Conservation (phyloP, 257 asterid genomes). For the Nicotiana undulata region DNA sequence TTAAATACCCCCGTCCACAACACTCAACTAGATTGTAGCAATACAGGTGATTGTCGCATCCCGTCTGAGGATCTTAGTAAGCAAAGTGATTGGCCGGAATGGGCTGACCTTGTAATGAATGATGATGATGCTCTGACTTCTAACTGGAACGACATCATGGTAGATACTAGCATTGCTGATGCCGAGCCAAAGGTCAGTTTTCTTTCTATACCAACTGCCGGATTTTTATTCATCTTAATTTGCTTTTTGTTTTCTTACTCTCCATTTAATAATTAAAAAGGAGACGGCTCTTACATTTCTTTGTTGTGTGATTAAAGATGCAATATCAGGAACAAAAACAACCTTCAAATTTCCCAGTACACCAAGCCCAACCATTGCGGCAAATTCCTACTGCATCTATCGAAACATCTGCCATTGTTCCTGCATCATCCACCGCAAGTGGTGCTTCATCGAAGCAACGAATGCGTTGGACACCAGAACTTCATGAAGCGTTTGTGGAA, state of each 20-base stretch:
- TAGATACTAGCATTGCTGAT: conserved; percentile 36
- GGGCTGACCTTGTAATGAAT: conserved; percentile 60
- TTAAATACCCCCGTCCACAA: conserved; percentile 30
- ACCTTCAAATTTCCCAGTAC: conserved; percentile 28
- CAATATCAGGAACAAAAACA: conserved; percentile 32
- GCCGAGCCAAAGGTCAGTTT: conserved; percentile 36
- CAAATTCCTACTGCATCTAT: conserved; percentile 41
- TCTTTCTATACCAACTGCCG: background rate
- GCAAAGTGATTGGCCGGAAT: conserved; percentile 58
- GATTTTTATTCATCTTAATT: background rate
- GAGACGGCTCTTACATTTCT: background rate
- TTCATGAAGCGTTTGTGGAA: conserved; percentile 81
- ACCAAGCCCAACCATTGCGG: conserved; percentile 37
- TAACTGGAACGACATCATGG: conserved; percentile 63
- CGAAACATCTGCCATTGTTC: conserved; percentile 35
- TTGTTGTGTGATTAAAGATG: conserved; percentile 21
- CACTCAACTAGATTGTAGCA: conserved; percentile 32
- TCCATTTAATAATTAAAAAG: background rate
- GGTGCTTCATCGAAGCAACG: conserved; percentile 70
- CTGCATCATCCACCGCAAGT: conserved; percentile 53
- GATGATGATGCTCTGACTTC: conserved; percentile 47
- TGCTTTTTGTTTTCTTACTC: background rate
- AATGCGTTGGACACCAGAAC: conserved; percentile 93
- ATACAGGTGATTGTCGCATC: conserved; percentile 6
- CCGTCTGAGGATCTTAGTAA: conserved; percentile 14